A percentile compares a stretch with the other conserved stretches of the same genome.
These are phyloP conservation scores for Cutaneotrichosporon mucoides DNA, from an alignment of 1,284 basidiomycete species.

Conservation along the genomic window DNA sequence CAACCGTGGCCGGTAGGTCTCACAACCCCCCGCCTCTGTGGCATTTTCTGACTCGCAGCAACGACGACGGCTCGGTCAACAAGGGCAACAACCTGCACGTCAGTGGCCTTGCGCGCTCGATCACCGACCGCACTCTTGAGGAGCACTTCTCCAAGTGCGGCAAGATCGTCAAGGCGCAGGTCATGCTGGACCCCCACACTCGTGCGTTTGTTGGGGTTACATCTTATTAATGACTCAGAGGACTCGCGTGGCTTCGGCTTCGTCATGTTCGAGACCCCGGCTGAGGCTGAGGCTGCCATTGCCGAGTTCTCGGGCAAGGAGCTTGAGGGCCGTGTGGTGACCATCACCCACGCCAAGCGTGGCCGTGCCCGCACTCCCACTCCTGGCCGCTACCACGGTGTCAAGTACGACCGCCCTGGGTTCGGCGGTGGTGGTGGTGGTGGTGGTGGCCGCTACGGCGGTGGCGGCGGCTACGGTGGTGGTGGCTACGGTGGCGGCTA, in stretches of 20 bases:
- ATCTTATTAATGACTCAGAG: constrained; percentile 23
- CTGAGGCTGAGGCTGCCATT: constrained; percentile 87
- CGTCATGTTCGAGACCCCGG: constrained; percentile 83
- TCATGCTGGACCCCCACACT: constrained; percentile 96
- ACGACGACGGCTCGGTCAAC: constrained; percentile 57
- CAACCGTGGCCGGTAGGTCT: constrained; percentile 22
- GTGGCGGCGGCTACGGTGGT: constrained; percentile 39
- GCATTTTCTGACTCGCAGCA: constrained; percentile 13
- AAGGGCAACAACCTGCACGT: constrained; percentile 97
- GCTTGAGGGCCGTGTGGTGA: constrained; percentile 77
- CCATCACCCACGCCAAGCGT: constrained; percentile 88
- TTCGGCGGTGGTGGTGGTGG: constrained; percentile 56
- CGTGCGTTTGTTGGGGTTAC: constrained; percentile 48
- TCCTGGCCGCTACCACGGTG: constrained; percentile 78
- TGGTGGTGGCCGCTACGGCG: constrained; percentile 27
- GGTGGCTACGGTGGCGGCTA: constrained; percentile 54
- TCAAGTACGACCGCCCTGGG: constrained; percentile 52
- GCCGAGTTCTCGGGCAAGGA: constrained; percentile 76
- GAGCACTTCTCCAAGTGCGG: constrained; percentile 83
- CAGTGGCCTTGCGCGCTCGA: constrained; percentile 72
- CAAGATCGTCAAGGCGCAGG: constrained; percentile 74
- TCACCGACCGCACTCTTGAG: constrained; percentile 83
- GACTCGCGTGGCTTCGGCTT: constrained; percentile 98
- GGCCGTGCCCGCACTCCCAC: constrained; percentile 92
- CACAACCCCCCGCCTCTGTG: too few relatives aligned